Base-by-base conservation (phyloP, 805 yeast species). In the Candida endomychidarum region DNA sequence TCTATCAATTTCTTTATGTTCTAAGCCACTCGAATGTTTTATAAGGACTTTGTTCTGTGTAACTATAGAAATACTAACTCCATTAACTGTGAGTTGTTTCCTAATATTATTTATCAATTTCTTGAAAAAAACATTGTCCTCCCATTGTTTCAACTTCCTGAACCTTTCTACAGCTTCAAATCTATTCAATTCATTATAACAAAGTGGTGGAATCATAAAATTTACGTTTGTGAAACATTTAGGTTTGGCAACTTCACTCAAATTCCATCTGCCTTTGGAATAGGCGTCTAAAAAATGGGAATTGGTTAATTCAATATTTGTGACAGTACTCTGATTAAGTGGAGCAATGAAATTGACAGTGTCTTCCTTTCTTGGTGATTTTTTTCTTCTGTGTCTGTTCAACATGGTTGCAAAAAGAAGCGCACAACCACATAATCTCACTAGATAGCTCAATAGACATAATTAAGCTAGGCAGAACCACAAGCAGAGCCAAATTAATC, bases 51-150 rank as follows among this genome's bases (percentile, higher is more conserved):
- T 63, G 12, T 61, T 62, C 8, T 70, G 54, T 38, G 74, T 76
- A 6, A 85, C 50, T n/a, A 84, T 43, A 5, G 88, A 80, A 14
- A 84, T 73, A 0, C 82, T 62, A 2, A 77, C 77, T 2, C 86
- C 85, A 11, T 65, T 55, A 4, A 74, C 71, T 3, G 66, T 63
- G 41, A 76, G 74, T 30, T 56, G 37, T 28, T 63, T 67, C 43
- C 73, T 50, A n/a, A 76, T 56, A 37, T 59, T 58, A 8, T 64
- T 45, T 8, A 74, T 47, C 8, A 70, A 42, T 40, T 57, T 58
- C 49, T 63, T 69, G 54, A 80, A 68, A 7, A 63, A 45, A 3
- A 45, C 44, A 21, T 60, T 42, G 30, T 67, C 65, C 27, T 67
- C 66, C 87, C 87, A 81, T 41, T 77, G 79, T 2, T 65, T 67